A percentile compares a stretch with the other conserved stretches of the same genome.
These are phyloP conservation scores for Lactifluus subvellereus DNA, from an alignment of 768 basidiomycete genomes.

Conservation along the genomic window DNA sequence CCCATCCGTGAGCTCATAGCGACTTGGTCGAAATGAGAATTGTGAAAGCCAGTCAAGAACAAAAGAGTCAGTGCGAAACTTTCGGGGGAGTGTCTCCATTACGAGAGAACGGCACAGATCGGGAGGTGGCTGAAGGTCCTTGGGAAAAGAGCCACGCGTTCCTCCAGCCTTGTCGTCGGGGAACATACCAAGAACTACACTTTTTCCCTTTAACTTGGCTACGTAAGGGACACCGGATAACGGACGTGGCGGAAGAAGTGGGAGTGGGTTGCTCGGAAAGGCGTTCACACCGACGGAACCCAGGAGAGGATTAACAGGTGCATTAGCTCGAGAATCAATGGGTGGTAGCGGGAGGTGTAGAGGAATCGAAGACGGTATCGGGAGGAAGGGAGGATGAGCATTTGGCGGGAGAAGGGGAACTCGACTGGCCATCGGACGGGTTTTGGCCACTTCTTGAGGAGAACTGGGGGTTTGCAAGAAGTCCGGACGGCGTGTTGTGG, in stretches of 20 bases:
- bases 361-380: neutral
- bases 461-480: neutral
- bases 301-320: neutral
- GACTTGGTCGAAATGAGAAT: slow-evolving; percentile 9
- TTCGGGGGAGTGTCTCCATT: slow-evolving; percentile 51
- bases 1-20: slow-evolving; percentile 30
- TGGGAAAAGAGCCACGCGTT: slow-evolving; percentile 15
- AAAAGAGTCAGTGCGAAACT: slow-evolving; percentile 39
- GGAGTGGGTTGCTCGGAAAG: neutral
- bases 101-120: slow-evolving; percentile 48
- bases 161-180: slow-evolving; percentile 3
- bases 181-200: slow-evolving; percentile 10
- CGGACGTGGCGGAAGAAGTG: neutral
- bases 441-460: neutral
- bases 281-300: neutral
- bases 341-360: neutral
- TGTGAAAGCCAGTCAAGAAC: slow-evolving; percentile 40
- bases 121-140: slow-evolving; percentile 28
- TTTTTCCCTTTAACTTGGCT: neutral
- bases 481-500: neutral
- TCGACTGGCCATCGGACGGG: neutral
- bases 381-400: neutral
- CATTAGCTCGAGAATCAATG: neutral
- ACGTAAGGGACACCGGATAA: neutral
- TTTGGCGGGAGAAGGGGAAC: neutral